Conservation (phyloP, 1,284 basidiomycete species). For the Boletus sp. region DNA sequence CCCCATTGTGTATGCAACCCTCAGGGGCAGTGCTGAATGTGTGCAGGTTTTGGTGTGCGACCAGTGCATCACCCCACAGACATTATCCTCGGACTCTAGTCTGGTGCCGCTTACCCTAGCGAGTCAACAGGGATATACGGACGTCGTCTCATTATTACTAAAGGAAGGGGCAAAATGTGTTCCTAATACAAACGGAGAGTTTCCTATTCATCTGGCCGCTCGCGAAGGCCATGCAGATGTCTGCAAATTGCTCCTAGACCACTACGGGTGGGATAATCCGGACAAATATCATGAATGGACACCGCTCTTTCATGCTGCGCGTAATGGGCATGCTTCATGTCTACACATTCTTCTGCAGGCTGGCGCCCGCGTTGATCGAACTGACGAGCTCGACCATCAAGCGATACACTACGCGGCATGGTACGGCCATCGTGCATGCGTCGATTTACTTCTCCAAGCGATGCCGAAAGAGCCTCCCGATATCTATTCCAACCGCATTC, state of each 20-base stretch:
- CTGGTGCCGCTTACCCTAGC: constrained; percentile 89
- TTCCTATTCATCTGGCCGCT: constrained; percentile 97
- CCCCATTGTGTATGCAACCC: constrained; percentile 89
- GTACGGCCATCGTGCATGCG: constrained; percentile 87
- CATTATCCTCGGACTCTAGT: constrained; percentile 52
- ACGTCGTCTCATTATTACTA: constrained; percentile 69
- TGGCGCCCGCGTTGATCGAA: constrained; percentile 68
- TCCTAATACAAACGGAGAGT: constrained; percentile 92
- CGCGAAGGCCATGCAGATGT: constrained; percentile 87
- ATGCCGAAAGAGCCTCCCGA: constrained; percentile 23
- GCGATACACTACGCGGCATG: constrained; percentile 96
- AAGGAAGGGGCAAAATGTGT: constrained; percentile 74
- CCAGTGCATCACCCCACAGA: constrained; percentile 47
- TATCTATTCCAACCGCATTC: constrained; percentile 11
- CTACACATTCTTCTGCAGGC: constrained; percentile 77
- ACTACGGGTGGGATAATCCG: constrained; percentile 81
- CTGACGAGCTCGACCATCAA: constrained; percentile 84
- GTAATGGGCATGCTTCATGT: constrained; percentile 80
- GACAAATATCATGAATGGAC: constrained; percentile 99
- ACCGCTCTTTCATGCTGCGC: constrained; percentile 92
- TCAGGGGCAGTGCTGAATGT: constrained; percentile 81
- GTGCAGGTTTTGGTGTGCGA: constrained; percentile 75
- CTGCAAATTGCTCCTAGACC: constrained; percentile 72
- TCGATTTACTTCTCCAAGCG: constrained; percentile 67
- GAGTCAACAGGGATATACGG: constrained; percentile 84